Evolutionary conservation across 495 filamentous ascomycete species (phyloP), one percentile per base, ranked within the genome.

Genomic region (Xylaria intraflava): DNA sequence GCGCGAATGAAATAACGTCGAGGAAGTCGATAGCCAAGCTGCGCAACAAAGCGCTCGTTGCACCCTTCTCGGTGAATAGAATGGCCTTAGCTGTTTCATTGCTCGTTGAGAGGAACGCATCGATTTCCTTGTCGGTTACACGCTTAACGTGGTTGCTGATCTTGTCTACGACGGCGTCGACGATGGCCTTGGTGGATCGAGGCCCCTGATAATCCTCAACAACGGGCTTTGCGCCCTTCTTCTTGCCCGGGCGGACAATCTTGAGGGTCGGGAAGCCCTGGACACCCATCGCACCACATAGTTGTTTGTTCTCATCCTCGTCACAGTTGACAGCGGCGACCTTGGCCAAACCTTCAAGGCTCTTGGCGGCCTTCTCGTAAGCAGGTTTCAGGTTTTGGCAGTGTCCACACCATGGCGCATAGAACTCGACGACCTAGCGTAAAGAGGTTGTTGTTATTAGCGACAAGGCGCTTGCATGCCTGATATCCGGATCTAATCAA

Each of bases 181-280:
- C 83, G 47, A 99, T 97, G 54, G 72, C 89, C 61, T 88, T 93
- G 29, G 90, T 87, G 4, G 75, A 86, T 54, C 93, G 80, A 12
- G 75, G 72, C 8, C 94, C 92, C 51, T 93, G 80, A 71, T 99
- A 99, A 67, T 99, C 94, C 69, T 96, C 90, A 4, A 96, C 85
- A 24, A 77, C 75, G 0, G 94, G 92, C 65, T 86, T 89, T 46
- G 89, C 88, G 35, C 69, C 69, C 16, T 81, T 72, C 66, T 87
- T 90, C 69, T 90, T 92, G 46, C 82, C 82, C 0, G 93, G 94
- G 36, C 82, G 83, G 58, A 97, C 81, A 52, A 95, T 92, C 78
- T 99, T 99, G 49, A 99, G 75, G 1, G 93, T 97, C 2, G 93
- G 93, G 76, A 96, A 99, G 38, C 93, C 93, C 72, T 95, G 79